Evolutionary conservation across 2,329 filamentous ascomycete species (phyloP).

Genomic region (Phyllosticta citriasiana): DNA sequence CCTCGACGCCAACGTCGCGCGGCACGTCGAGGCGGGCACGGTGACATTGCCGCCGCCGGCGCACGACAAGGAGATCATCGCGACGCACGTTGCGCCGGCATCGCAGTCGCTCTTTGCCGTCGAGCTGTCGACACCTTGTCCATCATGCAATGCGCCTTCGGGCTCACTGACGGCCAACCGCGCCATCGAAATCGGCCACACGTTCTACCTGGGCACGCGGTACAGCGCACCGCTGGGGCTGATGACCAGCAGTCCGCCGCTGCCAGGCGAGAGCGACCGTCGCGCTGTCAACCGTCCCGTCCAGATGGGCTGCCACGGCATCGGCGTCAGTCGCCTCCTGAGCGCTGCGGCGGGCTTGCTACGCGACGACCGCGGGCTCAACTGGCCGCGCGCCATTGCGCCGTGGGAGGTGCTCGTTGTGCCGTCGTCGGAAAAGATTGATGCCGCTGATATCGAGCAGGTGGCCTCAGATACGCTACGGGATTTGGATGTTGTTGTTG

Average conservation of each 20-base stretch:
- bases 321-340: constrained; percentile 84
- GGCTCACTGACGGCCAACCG: constrained; percentile 32
- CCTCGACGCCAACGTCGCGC: neutral
- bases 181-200: constrained; percentile 87
- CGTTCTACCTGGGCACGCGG: constrained; percentile 83
- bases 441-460: constrained; percentile 44
- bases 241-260: constrained; percentile 36
- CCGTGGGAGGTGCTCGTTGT: constrained; percentile 72
- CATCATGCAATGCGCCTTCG: constrained; percentile 7
- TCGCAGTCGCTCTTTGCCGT: neutral
- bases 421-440: constrained; percentile 33
- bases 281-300: constrained; percentile 32
- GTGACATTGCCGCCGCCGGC: neutral
- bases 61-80: neutral
- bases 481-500: constrained; percentile 22
- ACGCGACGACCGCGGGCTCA: constrained; percentile 58
- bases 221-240: constrained; percentile 71
- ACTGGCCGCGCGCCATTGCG: constrained; percentile 80
- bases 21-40: neutral
- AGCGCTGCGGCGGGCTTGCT: constrained; percentile 73
- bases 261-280: constrained; percentile 20
- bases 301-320: constrained; percentile 95
- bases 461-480: constrained; percentile 49
- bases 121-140: neutral
- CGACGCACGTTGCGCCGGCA: neutral